These are phyloP conservation scores for Colletotrichum spinosum DNA, from an alignment of 2,329 filamentous ascomycete genomes.

Conservation along the genomic window DNA sequence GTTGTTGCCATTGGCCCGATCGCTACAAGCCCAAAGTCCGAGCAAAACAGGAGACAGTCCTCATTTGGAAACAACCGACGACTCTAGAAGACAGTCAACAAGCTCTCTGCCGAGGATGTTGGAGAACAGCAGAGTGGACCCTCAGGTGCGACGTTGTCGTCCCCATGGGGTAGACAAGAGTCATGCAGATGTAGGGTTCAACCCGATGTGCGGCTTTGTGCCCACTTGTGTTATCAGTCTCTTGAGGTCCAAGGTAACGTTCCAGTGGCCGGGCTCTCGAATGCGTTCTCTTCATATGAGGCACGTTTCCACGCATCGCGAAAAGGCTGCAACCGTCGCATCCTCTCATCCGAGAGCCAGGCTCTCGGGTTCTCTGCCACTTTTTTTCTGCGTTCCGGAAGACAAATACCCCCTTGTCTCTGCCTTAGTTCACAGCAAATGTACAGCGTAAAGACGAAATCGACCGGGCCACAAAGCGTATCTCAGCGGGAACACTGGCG, in stretches of 20 bases:
- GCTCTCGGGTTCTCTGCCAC: background rate
- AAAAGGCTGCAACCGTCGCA: background rate
- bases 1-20: no score
- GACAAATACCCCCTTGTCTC: no score
- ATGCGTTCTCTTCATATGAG: background rate
- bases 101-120: background rate
- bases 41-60: no score
- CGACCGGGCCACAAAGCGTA: no score
- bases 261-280: background rate
- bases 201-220: conserved; percentile 3
- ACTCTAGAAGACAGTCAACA: no score
- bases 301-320: conserved; percentile 10
- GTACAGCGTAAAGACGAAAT: no score
- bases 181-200: conserved; percentile 26
- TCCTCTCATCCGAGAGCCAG: background rate
- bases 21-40: no score
- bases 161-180: conserved; percentile 27
- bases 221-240: background rate
- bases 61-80: no score
- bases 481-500: no score
- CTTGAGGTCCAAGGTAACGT: conserved; percentile 9
- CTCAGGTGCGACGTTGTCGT: conserved; percentile 16
- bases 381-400: no score
- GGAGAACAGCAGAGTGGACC: conserved; percentile 1
- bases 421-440: no score